These are phyloP conservation scores for Euphorbia tirucalli DNA, from an alignment of 345 rosid genomes.

Conservation along the genomic window DNA sequence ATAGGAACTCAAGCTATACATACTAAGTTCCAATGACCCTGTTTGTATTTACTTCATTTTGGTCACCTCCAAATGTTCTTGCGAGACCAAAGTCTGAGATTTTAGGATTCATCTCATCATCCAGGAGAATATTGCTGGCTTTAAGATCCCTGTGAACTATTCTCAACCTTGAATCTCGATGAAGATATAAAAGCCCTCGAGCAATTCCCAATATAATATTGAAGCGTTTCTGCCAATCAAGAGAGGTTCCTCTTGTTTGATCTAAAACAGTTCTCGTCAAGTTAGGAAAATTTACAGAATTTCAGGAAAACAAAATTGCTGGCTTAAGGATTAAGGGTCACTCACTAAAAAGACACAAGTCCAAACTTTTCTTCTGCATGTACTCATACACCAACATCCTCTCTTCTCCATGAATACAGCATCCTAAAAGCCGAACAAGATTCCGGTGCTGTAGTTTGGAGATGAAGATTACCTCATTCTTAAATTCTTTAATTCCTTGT, in stretches of 20 bases:
- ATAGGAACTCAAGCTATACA: background rate
- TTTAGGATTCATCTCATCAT: constrained; percentile 20
- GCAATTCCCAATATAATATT: constrained; percentile 16
- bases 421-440: constrained; percentile 21
- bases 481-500: constrained; percentile 20
- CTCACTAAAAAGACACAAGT: constrained; percentile 11
- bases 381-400: constrained; percentile 12
- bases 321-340: background rate
- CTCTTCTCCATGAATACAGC: constrained; percentile 22
- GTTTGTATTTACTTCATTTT: constrained; percentile 12
- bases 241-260: constrained; percentile 19
- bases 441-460: constrained; percentile 21
- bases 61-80: constrained; percentile 18
- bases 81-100: constrained; percentile 20
- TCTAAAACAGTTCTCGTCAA: background rate
- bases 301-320: background rate
- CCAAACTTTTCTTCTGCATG: constrained; percentile 14
- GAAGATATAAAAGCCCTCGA: constrained; percentile 19
- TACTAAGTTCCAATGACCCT: constrained; percentile 15
- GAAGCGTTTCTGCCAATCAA: constrained; percentile 15
- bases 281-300: constrained; percentile 3
- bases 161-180: constrained; percentile 21
- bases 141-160: constrained; percentile 10
- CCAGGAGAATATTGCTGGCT: constrained; percentile 18
- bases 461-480: constrained; percentile 16